phyloP scores from a whole-genome alignment of 164 flowering plant genomes.

The Chimonanthus salicifolius region DNA sequence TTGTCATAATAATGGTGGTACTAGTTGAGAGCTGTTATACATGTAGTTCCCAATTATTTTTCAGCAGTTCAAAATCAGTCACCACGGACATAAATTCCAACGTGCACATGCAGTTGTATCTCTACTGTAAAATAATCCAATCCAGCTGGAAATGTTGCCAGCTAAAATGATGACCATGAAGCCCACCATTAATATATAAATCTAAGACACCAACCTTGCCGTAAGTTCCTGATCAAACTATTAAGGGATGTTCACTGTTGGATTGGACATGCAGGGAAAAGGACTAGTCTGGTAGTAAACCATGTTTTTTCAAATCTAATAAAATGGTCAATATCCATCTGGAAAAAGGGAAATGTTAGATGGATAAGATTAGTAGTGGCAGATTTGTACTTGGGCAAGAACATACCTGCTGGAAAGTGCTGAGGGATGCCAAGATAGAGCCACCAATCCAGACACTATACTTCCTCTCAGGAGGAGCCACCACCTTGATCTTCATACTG shows the following conservation, averaged over 20 bases:
- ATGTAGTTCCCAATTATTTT: no score
- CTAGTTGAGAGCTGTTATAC: neutral
- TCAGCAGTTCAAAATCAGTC: neutral
- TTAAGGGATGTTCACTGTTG: neutral
- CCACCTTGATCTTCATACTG: slow-evolving; percentile 88
- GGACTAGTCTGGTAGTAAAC: neutral
- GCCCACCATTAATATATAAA: no score
- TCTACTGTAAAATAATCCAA: neutral
- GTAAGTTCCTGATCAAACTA: no score
- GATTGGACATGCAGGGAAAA: neutral
- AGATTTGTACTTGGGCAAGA: neutral
- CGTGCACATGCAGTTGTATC: neutral
- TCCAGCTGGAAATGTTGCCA: no score
- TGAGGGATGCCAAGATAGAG: slow-evolving; percentile 70
- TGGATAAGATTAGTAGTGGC: neutral
- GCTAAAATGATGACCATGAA: no score
- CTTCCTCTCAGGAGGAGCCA: slow-evolving; percentile 87
- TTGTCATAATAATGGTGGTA: neutral
- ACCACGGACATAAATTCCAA: neutral
- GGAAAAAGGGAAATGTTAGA: no score
- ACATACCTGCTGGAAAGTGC: slow-evolving; percentile 75
- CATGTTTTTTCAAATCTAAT: no score
- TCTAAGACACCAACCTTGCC: no score
- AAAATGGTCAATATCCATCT: no score
- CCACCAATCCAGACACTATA: slow-evolving; percentile 94